A percentile compares a stretch with the other conserved stretches of the same genome.
Conservation (phyloP, 768 basidiomycete species). For the Mycena haematopus region DNA sequence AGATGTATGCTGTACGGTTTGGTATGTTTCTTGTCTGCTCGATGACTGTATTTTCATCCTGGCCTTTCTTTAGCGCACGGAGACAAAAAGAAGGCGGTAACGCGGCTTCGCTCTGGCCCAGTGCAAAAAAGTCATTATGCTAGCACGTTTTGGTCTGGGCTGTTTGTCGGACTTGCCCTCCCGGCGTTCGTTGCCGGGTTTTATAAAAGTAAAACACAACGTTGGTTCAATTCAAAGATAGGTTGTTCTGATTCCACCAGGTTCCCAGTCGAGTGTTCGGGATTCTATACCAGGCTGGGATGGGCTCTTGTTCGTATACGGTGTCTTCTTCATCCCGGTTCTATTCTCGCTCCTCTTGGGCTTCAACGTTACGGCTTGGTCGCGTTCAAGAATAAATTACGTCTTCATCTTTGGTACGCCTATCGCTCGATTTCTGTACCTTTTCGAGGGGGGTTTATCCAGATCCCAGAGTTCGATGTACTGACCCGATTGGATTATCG, state of each 20-base stretch:
- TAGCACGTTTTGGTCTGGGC: slow-evolving; percentile 77
- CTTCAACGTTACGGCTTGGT: slow-evolving; percentile 84
- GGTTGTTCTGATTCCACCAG: slow-evolving; percentile 41
- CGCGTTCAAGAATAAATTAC: slow-evolving; percentile 82
- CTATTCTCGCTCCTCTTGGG: slow-evolving; percentile 81
- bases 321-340: slow-evolving; percentile 72
- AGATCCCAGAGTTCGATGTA: slow-evolving; percentile 64
- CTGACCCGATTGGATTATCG: slow-evolving; percentile 77
- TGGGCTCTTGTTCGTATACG: slow-evolving; percentile 81
- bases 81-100: slow-evolving; percentile 78
- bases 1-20: slow-evolving; percentile 77
- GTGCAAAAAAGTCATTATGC: slow-evolving; percentile 66
- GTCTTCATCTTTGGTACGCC: slow-evolving; percentile 86
- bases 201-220: slow-evolving; percentile 52
- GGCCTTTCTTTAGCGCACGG: slow-evolving; percentile 53
- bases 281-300: slow-evolving; percentile 70
- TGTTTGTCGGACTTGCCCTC: slow-evolving; percentile 73
- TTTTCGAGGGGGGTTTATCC: background rate
- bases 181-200: slow-evolving; percentile 73
- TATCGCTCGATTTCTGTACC: slow-evolving; percentile 15
- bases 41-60: background rate
- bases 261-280: slow-evolving; percentile 59
- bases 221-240: background rate
- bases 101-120: slow-evolving; percentile 62
- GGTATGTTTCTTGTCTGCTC: slow-evolving; percentile 49